Base-by-base conservation (phyloP, 495 filamentous ascomycete genomes). In the Neurospora sp. region DNA sequence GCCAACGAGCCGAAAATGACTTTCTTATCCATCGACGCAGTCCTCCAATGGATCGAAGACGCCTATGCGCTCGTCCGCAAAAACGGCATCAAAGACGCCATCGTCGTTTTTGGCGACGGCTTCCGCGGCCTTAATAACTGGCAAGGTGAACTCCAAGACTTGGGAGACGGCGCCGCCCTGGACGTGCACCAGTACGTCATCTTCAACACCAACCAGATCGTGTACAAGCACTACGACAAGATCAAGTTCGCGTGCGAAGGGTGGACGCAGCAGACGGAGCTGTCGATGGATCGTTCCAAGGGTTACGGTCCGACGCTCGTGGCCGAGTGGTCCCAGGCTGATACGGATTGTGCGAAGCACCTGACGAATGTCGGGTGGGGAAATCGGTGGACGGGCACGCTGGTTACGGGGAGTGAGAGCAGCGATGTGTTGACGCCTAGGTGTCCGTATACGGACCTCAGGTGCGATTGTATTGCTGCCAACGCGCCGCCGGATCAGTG, bases 251-350 rank as follows among this genome's bases (percentile, higher is more conserved):
- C 94, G 23, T 99, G 96, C 83, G 82, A 85, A 14, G 92, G 88
- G 71, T 99, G 96, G 96, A 90, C 90, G 4, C 77, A 87, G 72
- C 94, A 98, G 88, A 89, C 93, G 69, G 74, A 85, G 72, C 82
- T 85, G 70, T 91, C 90, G 80, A 89, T 93, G 82, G 86, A 91
- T 81, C 90, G 86, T 2, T 79, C 86, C 16, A 92, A 90, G 9
- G 96, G 96, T 46, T 99, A 94, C 86, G 96, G 96, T 0, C 96
- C 96, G 6, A 98, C 94, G n/a, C 90, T 98, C 71, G 93, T 95
- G 80, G 96, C 95, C 77, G 96, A 99, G 87, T 99, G 94, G 93
- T 93, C 91, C 4, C 96, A 98, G 86, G 95, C 96, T 59, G 96
- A 99, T 79, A 98, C 96, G 14, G 96, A 99, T 83, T 99, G 96